Base-by-base conservation (phyloP, 164 flowering plant species). In the Warburgia ugandensis region DNA sequence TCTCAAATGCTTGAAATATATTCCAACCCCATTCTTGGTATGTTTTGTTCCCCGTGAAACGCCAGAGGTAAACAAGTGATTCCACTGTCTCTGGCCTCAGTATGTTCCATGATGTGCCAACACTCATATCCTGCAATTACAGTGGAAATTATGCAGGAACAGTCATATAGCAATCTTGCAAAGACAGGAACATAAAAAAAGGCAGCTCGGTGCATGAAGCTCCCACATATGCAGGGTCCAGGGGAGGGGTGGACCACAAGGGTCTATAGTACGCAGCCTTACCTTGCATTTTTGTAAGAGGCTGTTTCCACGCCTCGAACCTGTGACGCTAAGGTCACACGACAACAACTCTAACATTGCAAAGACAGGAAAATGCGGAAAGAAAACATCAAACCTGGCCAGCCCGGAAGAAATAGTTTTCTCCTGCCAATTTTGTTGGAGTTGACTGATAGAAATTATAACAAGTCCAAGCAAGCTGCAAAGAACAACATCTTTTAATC, bases 11-110 rank as follows among this genome's bases (percentile, higher is more conserved):
- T 79, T 86, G 86, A 51, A 94, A 94, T 52, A 89, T 94, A 58
- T 89, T 83, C 99, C 99, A 94, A 55, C 99, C 99, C 97, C 99
- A 94, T 32, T 94, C 99, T 72, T 83, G 78, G 66, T 89, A 94
- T 41, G 99, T 94, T 64, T 73, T 81, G 65, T 94, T 94, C 13
- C 97, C 99, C 13, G 99, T 89, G 13, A 89, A 46, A 50, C 99
- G 97, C 92, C 92, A 94, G 6, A 94, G 82, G 60, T 94, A 94
- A 55, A 94, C 81, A 40, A 94, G 84, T 16, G 99, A 94, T 66
- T 94, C 99, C 45, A 94, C 81, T 13, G 99, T 94, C 75, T 94
- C 97, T 22, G 99, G 99, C 73, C 99, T 79, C 76, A 89, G 59
- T 66, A 94, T 89, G 66, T 88, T 94, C 99, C 99, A 94, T 9